A percentile compares a stretch with the other conserved stretches of the same genome.
These are phyloP conservation scores for Mortierella sp. DNA, from an alignment of 371 early-diverging fungal species.

Conservation along the genomic window DNA sequence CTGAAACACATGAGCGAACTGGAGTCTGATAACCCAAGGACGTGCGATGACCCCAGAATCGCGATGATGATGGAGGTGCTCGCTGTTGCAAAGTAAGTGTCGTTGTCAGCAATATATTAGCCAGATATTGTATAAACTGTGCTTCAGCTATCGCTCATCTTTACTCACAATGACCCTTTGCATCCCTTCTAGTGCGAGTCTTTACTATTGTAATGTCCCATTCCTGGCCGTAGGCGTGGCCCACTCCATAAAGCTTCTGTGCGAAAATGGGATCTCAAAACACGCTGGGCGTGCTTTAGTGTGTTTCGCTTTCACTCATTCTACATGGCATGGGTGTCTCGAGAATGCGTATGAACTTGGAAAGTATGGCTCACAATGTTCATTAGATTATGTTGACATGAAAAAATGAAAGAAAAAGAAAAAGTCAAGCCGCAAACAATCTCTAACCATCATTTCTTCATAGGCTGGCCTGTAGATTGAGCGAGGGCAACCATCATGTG, in stretches of 20 bases:
- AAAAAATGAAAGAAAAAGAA: not conserved
- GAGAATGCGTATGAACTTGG: slow-evolving; percentile 49
- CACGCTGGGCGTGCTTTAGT: slow-evolving; percentile 44
- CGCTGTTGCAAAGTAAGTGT: slow-evolving; percentile 19
- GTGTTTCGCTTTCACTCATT: slow-evolving; percentile 40
- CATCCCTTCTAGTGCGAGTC: slow-evolving; percentile 31
- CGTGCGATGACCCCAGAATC: slow-evolving; percentile 33
- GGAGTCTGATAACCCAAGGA: slow-evolving; percentile 1
- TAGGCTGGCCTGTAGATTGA: slow-evolving; percentile 36
- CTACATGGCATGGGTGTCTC: slow-evolving; percentile 45
- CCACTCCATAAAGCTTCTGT: slow-evolving; percentile 28
- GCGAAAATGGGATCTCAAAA: slow-evolving; percentile 42
- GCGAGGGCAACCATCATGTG: slow-evolving; percentile 31
- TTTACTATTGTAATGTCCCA: slow-evolving; percentile 16
- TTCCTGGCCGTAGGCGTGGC: slow-evolving; percentile 30
- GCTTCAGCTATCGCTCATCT: not conserved
- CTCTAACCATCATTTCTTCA: slow-evolving; percentile 22
- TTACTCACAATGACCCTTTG: slow-evolving; percentile 16
- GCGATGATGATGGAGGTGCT: slow-evolving; percentile 51
- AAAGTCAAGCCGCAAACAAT: slow-evolving; percentile 30
- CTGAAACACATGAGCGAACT: slow-evolving; percentile 24
- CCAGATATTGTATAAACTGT: not conserved
- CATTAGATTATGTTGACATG: slow-evolving; percentile 12
- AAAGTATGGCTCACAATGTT: slow-evolving; percentile 43
- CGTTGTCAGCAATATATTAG: too few relatives aligned